Evolutionary conservation across 2,329 filamentous ascomycete genomes (phyloP).

Genomic region (Fusarium xylarioides): DNA sequence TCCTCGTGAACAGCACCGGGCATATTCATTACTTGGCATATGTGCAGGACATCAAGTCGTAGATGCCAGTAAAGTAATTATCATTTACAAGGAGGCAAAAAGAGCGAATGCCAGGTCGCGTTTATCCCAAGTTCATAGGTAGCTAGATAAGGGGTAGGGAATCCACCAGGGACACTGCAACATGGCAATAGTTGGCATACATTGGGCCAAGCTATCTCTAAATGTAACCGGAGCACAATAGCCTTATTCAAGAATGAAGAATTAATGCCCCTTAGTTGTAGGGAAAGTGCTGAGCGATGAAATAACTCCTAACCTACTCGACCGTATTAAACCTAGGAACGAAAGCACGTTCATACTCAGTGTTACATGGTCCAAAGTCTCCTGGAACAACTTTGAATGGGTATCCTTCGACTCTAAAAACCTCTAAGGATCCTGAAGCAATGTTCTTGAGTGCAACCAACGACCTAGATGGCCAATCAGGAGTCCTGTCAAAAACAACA

Average conservation of each 20-base stretch:
- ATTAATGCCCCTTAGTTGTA: not conserved
- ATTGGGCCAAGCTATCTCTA: not conserved
- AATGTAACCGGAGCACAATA: not conserved
- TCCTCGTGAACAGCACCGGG: not conserved
- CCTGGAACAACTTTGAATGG: not conserved
- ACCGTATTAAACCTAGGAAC: not conserved
- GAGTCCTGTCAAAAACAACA: not conserved
- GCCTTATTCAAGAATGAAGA: not conserved
- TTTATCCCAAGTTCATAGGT: not conserved
- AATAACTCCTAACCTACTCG: not conserved
- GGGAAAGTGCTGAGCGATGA: not conserved
- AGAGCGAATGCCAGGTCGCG: not conserved
- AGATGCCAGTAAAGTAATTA: not conserved
- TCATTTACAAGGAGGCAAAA: not conserved
- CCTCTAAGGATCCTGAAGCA: not conserved
- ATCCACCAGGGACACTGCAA: not conserved
- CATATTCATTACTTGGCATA: not conserved
- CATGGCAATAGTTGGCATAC: not conserved
- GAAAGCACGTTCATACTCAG: not conserved
- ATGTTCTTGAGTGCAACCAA: slow-evolving; percentile 8
- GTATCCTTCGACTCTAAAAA: slow-evolving; percentile 5
- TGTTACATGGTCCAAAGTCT: not conserved
- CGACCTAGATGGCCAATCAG: not conserved
- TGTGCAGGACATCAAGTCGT: not conserved
- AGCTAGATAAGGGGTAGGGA: no score